Percentiles rank a stretch among this genome's conserved stretches.
These are phyloP conservation scores for Cyclostephanos tholiformis DNA, from an alignment of 108 stramenopile species.

Conservation along the genomic window DNA sequence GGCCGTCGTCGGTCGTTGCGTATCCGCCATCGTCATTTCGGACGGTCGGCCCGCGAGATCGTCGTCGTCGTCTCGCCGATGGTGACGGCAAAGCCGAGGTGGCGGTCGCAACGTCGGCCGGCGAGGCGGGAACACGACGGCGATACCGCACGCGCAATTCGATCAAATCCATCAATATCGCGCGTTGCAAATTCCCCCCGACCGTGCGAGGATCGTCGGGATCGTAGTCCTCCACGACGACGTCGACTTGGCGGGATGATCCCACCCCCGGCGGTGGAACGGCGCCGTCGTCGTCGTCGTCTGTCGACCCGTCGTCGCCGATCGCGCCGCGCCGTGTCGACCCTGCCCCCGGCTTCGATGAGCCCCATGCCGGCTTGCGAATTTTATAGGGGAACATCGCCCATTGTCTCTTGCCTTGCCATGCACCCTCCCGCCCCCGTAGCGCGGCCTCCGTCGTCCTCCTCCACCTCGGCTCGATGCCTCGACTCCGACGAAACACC, in stretches of 20 bases:
- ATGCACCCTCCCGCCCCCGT: no score
- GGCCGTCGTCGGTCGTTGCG: neutral
- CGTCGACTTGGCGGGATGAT: no score
- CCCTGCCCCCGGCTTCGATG: constrained; percentile 4
- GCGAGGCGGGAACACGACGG: no score
- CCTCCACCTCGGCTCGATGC: no score
- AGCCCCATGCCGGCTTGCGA: constrained; percentile 34
- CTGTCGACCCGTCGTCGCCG: neutral
- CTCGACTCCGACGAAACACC: no score
- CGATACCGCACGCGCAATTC: constrained; percentile 20
- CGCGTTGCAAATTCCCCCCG: constrained; percentile 42
- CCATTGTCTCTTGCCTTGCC: no score
- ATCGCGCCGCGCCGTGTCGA: no score
- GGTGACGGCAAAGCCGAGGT: no score
- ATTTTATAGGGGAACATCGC: constrained; percentile 46
- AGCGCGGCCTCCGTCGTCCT: no score
- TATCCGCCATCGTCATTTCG: neutral
- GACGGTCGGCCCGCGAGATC: neutral
- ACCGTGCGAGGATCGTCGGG: constrained; percentile 22
- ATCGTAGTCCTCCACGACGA: neutral
- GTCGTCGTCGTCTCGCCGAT: neutral
- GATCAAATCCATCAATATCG: constrained; percentile 32
- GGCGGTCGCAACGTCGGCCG: no score
- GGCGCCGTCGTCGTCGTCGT: neutral
- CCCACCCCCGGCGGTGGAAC: no score